phyloP scores from a whole-genome alignment of 2,329 filamentous ascomycete species.

The Helotiales sp. region DNA sequence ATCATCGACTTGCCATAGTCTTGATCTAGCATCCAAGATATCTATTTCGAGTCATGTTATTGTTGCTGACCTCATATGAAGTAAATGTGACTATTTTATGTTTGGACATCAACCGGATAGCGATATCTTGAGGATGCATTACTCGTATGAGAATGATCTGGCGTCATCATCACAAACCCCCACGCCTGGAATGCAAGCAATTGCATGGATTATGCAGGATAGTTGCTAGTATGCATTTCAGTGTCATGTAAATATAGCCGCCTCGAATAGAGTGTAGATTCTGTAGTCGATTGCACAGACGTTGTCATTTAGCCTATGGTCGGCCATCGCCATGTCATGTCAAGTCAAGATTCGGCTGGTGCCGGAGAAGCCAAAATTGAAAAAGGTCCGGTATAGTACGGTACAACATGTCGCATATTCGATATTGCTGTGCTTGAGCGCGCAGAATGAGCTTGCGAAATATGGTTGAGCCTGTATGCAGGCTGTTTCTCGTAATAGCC shows the following conservation, averaged over 20 bases:
- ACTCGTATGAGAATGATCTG: conserved; percentile 6
- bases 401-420: background rate
- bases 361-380: background rate
- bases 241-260: conserved; percentile 20
- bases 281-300: conserved; percentile 9
- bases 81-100: background rate
- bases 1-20: background rate
- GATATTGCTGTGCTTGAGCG: background rate
- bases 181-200: conserved; percentile 9
- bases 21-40: conserved; percentile 1
- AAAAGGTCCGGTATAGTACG: background rate
- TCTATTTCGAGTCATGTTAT: conserved; percentile 6
- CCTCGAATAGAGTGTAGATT: conserved; percentile 20
- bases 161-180: conserved; percentile 11
- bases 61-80: conserved; percentile 3
- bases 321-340: too few relatives aligned
- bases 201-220: conserved; percentile 5
- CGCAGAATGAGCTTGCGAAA: background rate
- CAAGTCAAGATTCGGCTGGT: conserved; percentile 3
- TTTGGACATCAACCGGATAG: conserved; percentile 6
- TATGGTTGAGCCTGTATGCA: background rate
- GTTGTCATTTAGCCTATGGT: conserved; percentile 11
- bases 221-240: conserved; percentile 1
- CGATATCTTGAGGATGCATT: conserved; percentile 6
- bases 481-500: too few relatives aligned